Evolutionary conservation across 129 eudicot species (phyloP), one percentile per base, ranked within the genome.

Genomic region (Heracleum sosnowskyi): DNA sequence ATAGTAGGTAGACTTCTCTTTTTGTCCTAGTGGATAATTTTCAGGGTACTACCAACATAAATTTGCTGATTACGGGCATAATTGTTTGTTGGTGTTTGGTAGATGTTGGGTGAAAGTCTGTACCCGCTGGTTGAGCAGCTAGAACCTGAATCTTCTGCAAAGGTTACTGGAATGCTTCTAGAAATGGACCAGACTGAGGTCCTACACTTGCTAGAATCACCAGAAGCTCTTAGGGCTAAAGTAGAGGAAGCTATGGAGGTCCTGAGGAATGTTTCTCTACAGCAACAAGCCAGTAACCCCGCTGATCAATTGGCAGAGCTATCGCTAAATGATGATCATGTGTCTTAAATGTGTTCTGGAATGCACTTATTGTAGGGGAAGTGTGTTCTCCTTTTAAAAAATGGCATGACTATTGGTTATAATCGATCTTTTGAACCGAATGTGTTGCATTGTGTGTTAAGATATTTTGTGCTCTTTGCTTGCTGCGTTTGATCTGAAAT

Each of bases 201-300:
- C 18, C 45, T 85, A 63, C 88, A 85, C 77, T 69, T 85, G 83
- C 64, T 85, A 22, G 88, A 85, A 79, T 85, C 88, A 12, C 88
- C 88, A 5, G 88, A 85, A 46, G 88, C 88, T 75, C 81, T 85
- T n/a, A 85, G 79, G 60, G 77, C 88, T 9, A 85, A 85, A 26
- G 88, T 85, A 29, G 81, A 76, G n/a, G 88, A 85, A 77, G 88
- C 88, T 13, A 85, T 85, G 85, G 88, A 85, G 7, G 88, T 85
- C 11, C 79, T 85, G 22, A 85, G 83, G 83, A 82, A 37, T 60
- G 88, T 79, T 34, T 12, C 57, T 49, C 55, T 35, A 66, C 79
- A 84, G 70, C 70, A 84, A 78, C 76, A 83, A 77, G 72, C 79
- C 16, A 53, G 47, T 76, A 70, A 34, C 49, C 55, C 79, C 3